phyloP scores from a whole-genome alignment of 208 protist genomes.

The Leptomonas seymouri region DNA sequence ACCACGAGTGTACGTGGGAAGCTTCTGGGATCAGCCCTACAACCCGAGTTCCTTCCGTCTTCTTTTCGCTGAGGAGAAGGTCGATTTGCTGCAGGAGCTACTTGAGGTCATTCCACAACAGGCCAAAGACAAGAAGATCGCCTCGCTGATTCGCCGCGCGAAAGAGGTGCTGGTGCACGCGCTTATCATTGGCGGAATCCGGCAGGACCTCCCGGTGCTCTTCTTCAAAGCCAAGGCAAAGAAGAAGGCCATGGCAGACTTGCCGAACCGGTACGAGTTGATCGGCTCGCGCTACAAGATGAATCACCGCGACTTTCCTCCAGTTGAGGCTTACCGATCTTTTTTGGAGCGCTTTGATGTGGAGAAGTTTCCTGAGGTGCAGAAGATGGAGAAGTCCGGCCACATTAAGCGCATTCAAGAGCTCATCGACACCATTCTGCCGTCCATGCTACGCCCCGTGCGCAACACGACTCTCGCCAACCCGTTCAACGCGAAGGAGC shows the following conservation, averaged over 20 bases:
- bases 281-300: constrained; percentile 63
- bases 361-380: constrained; percentile 55
- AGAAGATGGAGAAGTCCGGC: constrained; percentile 74
- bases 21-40: constrained; percentile 95
- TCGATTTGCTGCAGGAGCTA: constrained; percentile 87
- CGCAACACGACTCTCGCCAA: constrained; percentile 26
- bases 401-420: constrained; percentile 49
- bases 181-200: constrained; percentile 74
- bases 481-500: constrained; percentile 37
- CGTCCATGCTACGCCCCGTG: constrained; percentile 62
- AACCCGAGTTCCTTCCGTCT: constrained; percentile 57
- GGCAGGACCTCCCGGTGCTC: constrained; percentile 63
- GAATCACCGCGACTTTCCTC: constrained; percentile 64
- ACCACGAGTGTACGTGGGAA: constrained; percentile 95
- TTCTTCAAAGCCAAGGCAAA: constrained; percentile 80
- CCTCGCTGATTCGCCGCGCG: constrained; percentile 88
- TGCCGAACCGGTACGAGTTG: constrained; percentile 61
- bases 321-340: constrained; percentile 40
- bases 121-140: constrained; percentile 88
- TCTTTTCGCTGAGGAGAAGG: constrained; percentile 82
- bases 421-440: constrained; percentile 61
- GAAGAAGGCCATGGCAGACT: constrained; percentile 53
- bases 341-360: constrained; percentile 74
- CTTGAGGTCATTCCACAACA: constrained; percentile 78
- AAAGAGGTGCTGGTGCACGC: constrained; percentile 90